Evolutionary conservation across 148 eudicot genomes (phyloP).

Genomic region (Tetragonia tetragonoides): DNA sequence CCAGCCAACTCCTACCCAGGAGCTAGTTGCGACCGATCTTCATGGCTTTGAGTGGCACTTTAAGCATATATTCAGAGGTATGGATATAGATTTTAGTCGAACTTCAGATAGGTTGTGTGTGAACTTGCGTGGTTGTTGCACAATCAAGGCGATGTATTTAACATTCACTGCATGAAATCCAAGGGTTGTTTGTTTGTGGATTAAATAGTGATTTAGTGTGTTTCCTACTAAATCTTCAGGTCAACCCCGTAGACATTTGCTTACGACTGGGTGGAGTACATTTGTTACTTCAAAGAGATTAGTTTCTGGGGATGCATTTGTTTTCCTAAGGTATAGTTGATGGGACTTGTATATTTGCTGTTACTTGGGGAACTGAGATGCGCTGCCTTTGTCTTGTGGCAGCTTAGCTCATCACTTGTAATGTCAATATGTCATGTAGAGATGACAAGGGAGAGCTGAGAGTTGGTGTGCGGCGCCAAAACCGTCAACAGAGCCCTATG

Average conservation of each 20-base stretch:
- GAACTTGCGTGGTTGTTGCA: too few relatives aligned
- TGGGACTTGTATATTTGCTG: not conserved
- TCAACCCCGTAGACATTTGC: conserved; percentile 90
- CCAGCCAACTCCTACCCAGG: conserved; percentile 77
- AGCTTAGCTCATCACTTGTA: conserved; percentile 29
- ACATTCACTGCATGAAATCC: too few relatives aligned
- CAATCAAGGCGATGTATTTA: too few relatives aligned
- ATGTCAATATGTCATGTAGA: conserved; percentile 38
- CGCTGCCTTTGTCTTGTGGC: conserved; percentile 27
- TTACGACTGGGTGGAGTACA: conserved; percentile 97
- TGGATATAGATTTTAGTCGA: not conserved
- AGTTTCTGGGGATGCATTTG: conserved; percentile 87
- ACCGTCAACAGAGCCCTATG: conserved; percentile 66
- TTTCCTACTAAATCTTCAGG: conserved; percentile 40
- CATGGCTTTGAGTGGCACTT: conserved; percentile 91
- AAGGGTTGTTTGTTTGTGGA: not conserved
- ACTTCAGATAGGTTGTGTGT: not conserved
- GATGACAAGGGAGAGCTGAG: conserved; percentile 63
- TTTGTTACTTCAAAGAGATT: conserved; percentile 86
- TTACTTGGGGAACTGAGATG: conserved; percentile 10
- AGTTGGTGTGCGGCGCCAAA: conserved; percentile 75
- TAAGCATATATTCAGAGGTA: conserved; percentile 88
- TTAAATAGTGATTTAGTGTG: not conserved
- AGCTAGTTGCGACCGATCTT: conserved; percentile 80
- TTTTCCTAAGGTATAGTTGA: conserved; percentile 69